Base-by-base conservation (phyloP, 2,329 filamentous ascomycete genomes). In the Rutstroemia sp. region DNA sequence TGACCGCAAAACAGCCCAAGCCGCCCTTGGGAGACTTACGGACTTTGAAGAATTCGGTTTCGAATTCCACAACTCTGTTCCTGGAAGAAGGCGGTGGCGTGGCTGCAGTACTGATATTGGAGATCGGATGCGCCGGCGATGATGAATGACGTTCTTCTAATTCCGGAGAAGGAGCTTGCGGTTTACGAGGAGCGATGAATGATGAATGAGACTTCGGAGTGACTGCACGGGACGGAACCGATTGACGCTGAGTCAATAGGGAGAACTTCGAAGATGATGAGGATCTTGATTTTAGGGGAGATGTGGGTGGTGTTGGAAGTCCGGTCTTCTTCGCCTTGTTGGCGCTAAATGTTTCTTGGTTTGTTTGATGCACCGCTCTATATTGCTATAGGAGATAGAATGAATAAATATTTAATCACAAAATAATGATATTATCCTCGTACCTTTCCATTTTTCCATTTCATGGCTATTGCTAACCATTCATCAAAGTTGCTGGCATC, bases 1-100 rank as follows among this genome's bases (percentile, higher is more conserved):
- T 62, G 2, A 42, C 54, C 18, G 68, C 65, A 54, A 69, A 69
- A 4, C 63, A 66, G 49, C 66, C 68, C 49, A 64, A 62, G 9
- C 68, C 68, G 6, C 62, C 62, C 34, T 67, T 67, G 8, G 54
- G 52, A 2, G 67, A 67, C 23, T 41, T 45, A 9, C 57, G 57
- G 12, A 66, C 63, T 52, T 68, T 64, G n/a, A 68, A 68, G 50
- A 59, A 63, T 18, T 66, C 60, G 2, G 63, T 66, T 4, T 47
- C 53, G 42, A 67, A 67, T 23, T 57, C 25, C 45, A 16, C 44
- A 25, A 44, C 34, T 39, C 21, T 48, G 39, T 18, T 41, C 41
- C 41, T 46, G 27, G 52, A 44, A 5, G 42, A 21, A 45, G 45
- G 34, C 41, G 42, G 27, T 10, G 4, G 12, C 46, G 41, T 7